Base-by-base conservation (phyloP, 306 rosid species). In the Ziziphus jujuba region DNA sequence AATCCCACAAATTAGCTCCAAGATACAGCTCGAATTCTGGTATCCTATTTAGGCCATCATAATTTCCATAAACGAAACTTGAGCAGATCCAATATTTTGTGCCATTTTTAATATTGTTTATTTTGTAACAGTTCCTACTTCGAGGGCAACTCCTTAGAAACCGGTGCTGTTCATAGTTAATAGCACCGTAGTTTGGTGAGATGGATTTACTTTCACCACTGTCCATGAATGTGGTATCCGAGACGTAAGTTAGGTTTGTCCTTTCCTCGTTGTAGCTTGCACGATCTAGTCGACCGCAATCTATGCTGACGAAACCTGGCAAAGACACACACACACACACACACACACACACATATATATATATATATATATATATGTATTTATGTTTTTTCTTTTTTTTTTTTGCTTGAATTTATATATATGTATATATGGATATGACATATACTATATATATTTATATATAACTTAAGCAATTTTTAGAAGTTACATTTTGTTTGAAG, bases 111-210 rank as follows among this genome's bases (percentile, higher is more conserved):
- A 64, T 61, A 14, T 38, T 38, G 9, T 8, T 24, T 44, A 83
- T 47, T 10, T 17, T 76, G 75, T 83, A 82, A 35, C 84, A 82
- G 40, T 79, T 79, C 53, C 77, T 66, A 28, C 20, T 56, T 31
- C 81, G 16, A 45, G 87, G 80, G 53, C 79, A 83, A 71, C 79
- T 79, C 75, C 82, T 73, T 10, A 82, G 66, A 44, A 53, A 61
- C 64, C 17, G 19, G n/a, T 44, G 57, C 1, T 24, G 60, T 36
- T 23, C 12, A 31, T 43, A 67, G n/a, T 38, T 14, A 4, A 6
- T 2, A 16, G 5, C 43, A 31, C n/a, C 15, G 13, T 69, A 70
- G 21, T 74, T 6, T 51, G 2, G 0, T 1, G 49, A 25, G 61
- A 70, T 61, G 56, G 8, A 50, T 4, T 23, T 51, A 50, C 43